Conservation (phyloP, 2,329 filamentous ascomycete genomes). For the Magnaporthiopsis rhizophila region DNA sequence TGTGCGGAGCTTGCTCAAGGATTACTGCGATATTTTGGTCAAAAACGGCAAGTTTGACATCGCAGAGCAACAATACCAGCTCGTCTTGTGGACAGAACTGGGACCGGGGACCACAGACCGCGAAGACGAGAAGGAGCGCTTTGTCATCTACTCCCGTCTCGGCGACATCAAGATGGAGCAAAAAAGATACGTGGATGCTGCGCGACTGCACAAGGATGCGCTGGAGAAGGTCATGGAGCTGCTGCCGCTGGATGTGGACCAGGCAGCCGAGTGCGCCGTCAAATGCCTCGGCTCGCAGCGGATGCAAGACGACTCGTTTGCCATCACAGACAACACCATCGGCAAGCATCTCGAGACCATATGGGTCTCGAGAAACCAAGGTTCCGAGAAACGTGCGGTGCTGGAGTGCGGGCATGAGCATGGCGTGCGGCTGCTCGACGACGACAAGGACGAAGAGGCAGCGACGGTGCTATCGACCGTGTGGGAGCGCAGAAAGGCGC, state of each 20-base stretch:
- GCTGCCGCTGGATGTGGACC: slow-evolving; percentile 8
- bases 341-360: slow-evolving; percentile 7
- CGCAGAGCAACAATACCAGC: slow-evolving; percentile 5
- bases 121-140: slow-evolving; percentile 7
- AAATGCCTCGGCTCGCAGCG: slow-evolving; percentile 5
- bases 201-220: slow-evolving; percentile 1
- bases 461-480: slow-evolving; percentile 5
- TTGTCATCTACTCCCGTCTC: slow-evolving; percentile 3
- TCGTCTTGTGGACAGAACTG: slow-evolving; percentile 2
- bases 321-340: slow-evolving; percentile 6
- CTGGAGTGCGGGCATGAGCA: slow-evolving; percentile 9
- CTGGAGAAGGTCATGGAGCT: slow-evolving; percentile 8
- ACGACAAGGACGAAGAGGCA: slow-evolving; percentile 6
- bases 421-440: slow-evolving; percentile 5
- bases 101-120: slow-evolving; percentile 1
- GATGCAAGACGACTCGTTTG: slow-evolving; percentile 5
- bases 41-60: slow-evolving; percentile 8
- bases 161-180: slow-evolving; percentile 9
- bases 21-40: slow-evolving; percentile 8
- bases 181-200: slow-evolving; percentile 5
- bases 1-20: slow-evolving; percentile 5
- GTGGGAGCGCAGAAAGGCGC: slow-evolving; percentile 8
- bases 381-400: slow-evolving; percentile 4
- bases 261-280: slow-evolving; percentile 6
- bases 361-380: slow-evolving; percentile 2